Evolutionary conservation across 108 stramenopile genomes (phyloP).

Genomic region (Mediolabrus comicus): DNA sequence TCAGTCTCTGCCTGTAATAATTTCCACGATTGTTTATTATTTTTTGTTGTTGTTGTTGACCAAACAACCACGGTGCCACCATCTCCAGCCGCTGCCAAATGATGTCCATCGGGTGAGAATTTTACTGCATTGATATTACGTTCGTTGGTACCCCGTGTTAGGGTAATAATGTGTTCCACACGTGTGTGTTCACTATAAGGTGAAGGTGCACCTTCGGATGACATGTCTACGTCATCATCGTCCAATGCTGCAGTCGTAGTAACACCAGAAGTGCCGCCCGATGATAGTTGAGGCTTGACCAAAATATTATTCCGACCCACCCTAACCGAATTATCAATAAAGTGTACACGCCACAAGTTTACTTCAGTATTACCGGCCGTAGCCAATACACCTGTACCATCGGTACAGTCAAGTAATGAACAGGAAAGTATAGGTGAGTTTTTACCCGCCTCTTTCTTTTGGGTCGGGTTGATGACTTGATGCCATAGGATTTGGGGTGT

Average conservation of each 20-base stretch:
- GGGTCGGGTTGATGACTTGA: conserved; percentile 40
- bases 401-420: conserved; percentile 36
- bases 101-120: conserved; percentile 83
- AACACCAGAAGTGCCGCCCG: neutral
- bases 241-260: neutral
- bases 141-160: conserved; percentile 61
- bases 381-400: conserved; percentile 61
- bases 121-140: conserved; percentile 60
- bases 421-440: conserved; percentile 81
- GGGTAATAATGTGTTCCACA: conserved; percentile 65
- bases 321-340: conserved; percentile 13
- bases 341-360: conserved; percentile 70
- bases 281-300: conserved; percentile 2
- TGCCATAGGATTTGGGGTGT: conserved; percentile 97
- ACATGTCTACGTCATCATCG: conserved; percentile 1
- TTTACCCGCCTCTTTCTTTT: conserved; percentile 78
- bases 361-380: conserved; percentile 91
- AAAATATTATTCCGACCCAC: neutral
- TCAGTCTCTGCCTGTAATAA: conserved; percentile 56
- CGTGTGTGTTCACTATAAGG: conserved; percentile 24
- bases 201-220: neutral
- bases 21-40: conserved; percentile 52
- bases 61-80: conserved; percentile 74
- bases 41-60: conserved; percentile 21
- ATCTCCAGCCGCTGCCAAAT: conserved; percentile 88